Conservation (phyloP, 2,329 filamentous ascomycete species). For the Diplodia sapinea region DNA sequence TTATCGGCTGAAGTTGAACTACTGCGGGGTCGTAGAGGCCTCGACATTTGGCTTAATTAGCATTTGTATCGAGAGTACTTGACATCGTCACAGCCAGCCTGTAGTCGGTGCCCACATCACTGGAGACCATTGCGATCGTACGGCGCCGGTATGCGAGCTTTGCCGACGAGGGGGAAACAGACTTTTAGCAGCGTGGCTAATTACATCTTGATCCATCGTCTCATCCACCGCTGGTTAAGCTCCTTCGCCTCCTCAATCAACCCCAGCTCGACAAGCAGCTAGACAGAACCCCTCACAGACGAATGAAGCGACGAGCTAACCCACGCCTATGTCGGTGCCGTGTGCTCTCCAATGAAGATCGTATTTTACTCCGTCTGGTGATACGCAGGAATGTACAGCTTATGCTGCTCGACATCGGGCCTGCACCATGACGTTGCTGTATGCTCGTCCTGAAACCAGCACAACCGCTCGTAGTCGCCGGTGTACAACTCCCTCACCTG, state of each 20-base stretch:
- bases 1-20: not conserved
- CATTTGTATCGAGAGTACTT: no score
- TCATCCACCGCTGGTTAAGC: slow-evolving; percentile 24
- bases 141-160: not conserved
- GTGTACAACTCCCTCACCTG: slow-evolving; percentile 6
- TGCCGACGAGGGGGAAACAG: not conserved
- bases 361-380: slow-evolving; percentile 10
- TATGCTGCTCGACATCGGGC: slow-evolving; percentile 18
- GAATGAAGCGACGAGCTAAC: slow-evolving; percentile 14
- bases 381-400: slow-evolving; percentile 17
- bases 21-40: not conserved
- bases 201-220: slow-evolving; percentile 10
- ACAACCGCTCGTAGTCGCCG: slow-evolving; percentile 12
- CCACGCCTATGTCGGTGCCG: slow-evolving; percentile 13
- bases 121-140: no score
- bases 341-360: slow-evolving; percentile 17
- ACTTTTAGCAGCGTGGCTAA: not conserved
- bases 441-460: slow-evolving; percentile 11
- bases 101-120: no score
- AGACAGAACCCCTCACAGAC: slow-evolving; percentile 10
- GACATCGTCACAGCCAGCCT: no score
- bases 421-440: slow-evolving; percentile 11
- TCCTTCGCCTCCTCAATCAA: slow-evolving; percentile 16
- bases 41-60: not conserved
- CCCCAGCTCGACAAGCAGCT: slow-evolving; percentile 16